These are phyloP conservation scores for Olyra latifolia DNA, from an alignment of 176 grass and related monocot species.

Conservation along the genomic window DNA sequence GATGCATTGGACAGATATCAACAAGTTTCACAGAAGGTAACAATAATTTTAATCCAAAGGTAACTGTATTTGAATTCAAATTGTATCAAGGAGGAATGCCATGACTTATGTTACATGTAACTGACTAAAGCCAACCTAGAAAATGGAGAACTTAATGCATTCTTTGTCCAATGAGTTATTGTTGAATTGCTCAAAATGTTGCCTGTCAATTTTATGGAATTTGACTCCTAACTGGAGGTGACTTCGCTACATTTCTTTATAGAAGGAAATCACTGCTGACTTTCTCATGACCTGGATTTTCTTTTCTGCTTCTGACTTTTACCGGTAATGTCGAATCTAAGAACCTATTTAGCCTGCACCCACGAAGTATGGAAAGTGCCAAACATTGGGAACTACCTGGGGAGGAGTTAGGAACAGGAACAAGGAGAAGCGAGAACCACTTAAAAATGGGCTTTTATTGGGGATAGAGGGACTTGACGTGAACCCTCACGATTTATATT, in stretches of 20 bases:
- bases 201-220: too few relatives aligned
- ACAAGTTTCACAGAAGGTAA: constrained; percentile 86
- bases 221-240: too few relatives aligned
- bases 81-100: neutral
- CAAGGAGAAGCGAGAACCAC: neutral
- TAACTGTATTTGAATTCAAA: constrained; percentile 17
- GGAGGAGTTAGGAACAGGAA: neutral
- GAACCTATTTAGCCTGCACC: too few relatives aligned
- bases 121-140: neutral
- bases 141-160: constrained; percentile 3
- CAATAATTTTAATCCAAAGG: neutral
- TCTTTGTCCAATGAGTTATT: neutral
- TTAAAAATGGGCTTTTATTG: neutral
- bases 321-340: too few relatives aligned
- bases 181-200: neutral
- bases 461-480: too few relatives aligned
- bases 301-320: too few relatives aligned
- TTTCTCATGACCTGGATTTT: too few relatives aligned
- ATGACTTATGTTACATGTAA: constrained; percentile 6
- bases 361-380: neutral
- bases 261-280: too few relatives aligned
- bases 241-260: too few relatives aligned
- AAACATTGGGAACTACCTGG: neutral
- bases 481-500: too few relatives aligned
- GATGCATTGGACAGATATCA: constrained; percentile 80